These are phyloP conservation scores for Crithidia bombi DNA, from an alignment of 208 protist genomes.

Conservation along the genomic window DNA sequence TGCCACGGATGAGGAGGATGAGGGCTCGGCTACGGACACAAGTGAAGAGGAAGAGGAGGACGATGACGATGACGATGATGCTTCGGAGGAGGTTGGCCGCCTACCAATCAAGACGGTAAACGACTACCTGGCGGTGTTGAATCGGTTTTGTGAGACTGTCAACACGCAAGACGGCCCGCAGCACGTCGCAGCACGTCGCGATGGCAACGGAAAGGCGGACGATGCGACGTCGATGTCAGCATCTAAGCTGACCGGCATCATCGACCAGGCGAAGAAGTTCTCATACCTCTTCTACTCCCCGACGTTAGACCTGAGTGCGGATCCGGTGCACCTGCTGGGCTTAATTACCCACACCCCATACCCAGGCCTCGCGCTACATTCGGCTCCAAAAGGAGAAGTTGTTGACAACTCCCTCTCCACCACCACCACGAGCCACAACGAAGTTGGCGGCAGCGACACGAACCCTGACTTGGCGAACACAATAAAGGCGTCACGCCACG, in stretches of 20 bases:
- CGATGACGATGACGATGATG: constrained; percentile 5
- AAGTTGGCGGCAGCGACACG: not conserved
- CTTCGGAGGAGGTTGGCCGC: constrained; percentile 16
- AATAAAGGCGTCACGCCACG: not conserved
- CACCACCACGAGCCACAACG: not conserved
- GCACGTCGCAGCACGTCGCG: not conserved
- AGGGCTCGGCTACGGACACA: not conserved
- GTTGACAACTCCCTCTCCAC: constrained; percentile 6
- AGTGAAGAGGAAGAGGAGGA: not conserved
- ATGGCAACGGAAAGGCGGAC: not conserved
- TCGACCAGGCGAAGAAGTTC: constrained; percentile 10
- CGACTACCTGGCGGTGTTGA: constrained; percentile 59
- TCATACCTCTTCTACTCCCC: constrained; percentile 78
- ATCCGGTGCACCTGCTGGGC: constrained; percentile 48
- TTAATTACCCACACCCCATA: constrained; percentile 18
- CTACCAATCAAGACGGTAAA: constrained; percentile 42
- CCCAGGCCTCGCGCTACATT: not conserved
- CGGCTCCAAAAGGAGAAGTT: not conserved
- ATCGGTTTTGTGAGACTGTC: constrained; percentile 53
- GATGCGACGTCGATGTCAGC: not conserved
- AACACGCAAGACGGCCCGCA: constrained; percentile 27
- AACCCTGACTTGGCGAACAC: not conserved
- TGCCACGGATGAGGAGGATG: constrained; percentile 4
- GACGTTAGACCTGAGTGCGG: constrained; percentile 63
- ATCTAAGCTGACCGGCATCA: constrained; percentile 25